Conservation (phyloP, 2,329 filamentous ascomycete species). For the Diaporthe australafricana region DNA sequence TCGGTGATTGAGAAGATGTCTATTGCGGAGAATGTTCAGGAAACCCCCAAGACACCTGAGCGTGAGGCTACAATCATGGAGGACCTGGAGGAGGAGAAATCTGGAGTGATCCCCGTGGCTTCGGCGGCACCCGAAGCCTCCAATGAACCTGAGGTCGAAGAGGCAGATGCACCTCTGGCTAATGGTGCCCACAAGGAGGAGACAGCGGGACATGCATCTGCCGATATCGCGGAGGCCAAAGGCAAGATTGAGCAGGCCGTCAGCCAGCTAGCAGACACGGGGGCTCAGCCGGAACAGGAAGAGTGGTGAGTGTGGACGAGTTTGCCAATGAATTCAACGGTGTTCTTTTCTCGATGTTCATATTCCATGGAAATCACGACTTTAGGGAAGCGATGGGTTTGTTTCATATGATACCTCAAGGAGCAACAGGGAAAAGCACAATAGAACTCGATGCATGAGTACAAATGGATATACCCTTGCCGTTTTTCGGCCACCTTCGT, state of each 20-base stretch:
- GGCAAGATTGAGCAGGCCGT: not conserved
- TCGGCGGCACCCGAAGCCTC: conserved; percentile 11
- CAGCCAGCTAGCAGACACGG: not conserved
- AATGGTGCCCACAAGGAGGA: conserved; percentile 32
- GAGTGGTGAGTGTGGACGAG: conserved; percentile 16
- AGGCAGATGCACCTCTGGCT: conserved; percentile 5
- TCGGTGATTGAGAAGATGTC: conserved; percentile 41
- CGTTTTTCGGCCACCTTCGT: not conserved
- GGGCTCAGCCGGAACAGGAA: conserved; percentile 13
- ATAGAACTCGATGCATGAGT: conserved; percentile 6
- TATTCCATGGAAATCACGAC: conserved; percentile 13
- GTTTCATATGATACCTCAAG: conserved; percentile 37
- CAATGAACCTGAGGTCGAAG: conserved; percentile 22
- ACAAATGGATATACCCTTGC: conserved; percentile 32
- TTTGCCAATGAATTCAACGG: not conserved
- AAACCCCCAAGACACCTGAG: conserved; percentile 26
- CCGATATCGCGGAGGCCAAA: not conserved
- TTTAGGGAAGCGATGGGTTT: conserved; percentile 32
- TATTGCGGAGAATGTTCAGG: conserved; percentile 37
- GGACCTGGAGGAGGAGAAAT: conserved; percentile 19
- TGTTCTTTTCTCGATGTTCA: conserved; percentile 27
- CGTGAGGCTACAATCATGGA: conserved; percentile 25
- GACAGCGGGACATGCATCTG: not conserved
- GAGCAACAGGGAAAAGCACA: conserved; percentile 23
- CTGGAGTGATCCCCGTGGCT: not conserved